Percentiles rank a stretch among this genome's conserved stretches.
These are phyloP conservation scores for Phytophthora tubulina DNA, from an alignment of 352 stramenopile species.

Conservation along the genomic window DNA sequence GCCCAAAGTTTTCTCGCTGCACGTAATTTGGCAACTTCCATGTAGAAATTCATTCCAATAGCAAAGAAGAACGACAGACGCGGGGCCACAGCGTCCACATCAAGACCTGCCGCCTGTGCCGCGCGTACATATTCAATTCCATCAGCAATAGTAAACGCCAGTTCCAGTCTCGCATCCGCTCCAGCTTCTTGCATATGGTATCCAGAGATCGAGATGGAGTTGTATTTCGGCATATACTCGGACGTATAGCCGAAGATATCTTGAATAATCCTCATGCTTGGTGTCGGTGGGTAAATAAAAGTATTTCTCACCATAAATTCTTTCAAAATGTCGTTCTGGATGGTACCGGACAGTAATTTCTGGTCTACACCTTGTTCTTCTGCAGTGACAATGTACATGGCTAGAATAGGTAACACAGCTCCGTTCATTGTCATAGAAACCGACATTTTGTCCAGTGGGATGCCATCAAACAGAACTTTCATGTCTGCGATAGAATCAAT, in stretches of 20 bases:
- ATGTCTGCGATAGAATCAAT: constrained; percentile 98
- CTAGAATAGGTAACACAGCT: constrained; percentile 95
- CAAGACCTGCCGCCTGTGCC: constrained; percentile 92
- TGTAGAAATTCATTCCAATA: constrained; percentile 99
- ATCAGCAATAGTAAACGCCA: constrained; percentile 98
- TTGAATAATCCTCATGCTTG: constrained; percentile 95
- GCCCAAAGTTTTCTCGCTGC: constrained; percentile 95
- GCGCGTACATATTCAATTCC: constrained; percentile 96
- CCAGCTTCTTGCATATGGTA: constrained; percentile 99
- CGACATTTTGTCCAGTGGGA: constrained; percentile 96
- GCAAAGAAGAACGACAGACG: constrained; percentile 98
- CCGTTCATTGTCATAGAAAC: constrained; percentile 99
- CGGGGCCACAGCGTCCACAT: constrained; percentile 95
- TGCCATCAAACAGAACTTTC: constrained; percentile 97
- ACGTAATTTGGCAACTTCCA: constrained; percentile 97
- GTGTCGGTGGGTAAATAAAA: constrained; percentile 97
- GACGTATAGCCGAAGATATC: constrained; percentile 98
- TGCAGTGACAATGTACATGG: constrained; percentile 97
- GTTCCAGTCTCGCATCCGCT: constrained; percentile 94
- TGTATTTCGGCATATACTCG: constrained; percentile 98
- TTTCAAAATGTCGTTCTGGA: constrained; percentile 98
- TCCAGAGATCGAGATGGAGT: constrained; percentile 97
- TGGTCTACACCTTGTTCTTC: constrained; percentile 95
- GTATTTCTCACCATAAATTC: constrained; percentile 98
- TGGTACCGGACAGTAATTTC: constrained; percentile 82